Evolutionary conservation across 163 green algal species (phyloP).

Genomic region (Scenedesmus sp.): DNA sequence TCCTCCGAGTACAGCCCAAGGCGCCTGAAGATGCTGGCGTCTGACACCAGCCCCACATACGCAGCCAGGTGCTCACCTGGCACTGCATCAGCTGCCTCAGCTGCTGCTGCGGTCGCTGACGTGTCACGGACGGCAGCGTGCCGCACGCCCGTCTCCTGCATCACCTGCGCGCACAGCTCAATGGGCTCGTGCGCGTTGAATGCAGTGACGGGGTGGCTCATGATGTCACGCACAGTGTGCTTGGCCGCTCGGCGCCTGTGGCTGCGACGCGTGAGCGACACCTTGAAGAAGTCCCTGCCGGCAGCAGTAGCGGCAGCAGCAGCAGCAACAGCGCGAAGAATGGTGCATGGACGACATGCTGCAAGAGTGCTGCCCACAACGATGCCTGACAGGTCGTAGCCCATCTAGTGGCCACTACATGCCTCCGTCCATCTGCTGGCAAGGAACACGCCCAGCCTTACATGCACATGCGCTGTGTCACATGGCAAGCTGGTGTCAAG

Average conservation of each 20-base stretch:
- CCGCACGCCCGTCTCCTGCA: slow-evolving; percentile 45
- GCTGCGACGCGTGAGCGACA: not conserved
- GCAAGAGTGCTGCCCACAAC: not conserved
- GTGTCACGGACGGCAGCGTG: slow-evolving; percentile 31
- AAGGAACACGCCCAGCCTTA: not conserved
- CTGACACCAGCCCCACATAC: slow-evolving; percentile 47
- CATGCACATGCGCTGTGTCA: not conserved
- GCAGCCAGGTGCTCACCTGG: not conserved
- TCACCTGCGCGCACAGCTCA: slow-evolving; percentile 36
- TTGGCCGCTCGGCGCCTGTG: not conserved
- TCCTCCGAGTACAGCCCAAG: slow-evolving; percentile 45
- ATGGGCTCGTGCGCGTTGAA: slow-evolving; percentile 21
- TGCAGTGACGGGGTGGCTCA: slow-evolving; percentile 41
- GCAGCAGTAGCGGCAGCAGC: no score
- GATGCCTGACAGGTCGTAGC: not conserved
- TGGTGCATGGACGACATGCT: not conserved
- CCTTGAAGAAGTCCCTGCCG: slow-evolving; percentile 50
- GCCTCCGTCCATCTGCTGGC: not conserved
- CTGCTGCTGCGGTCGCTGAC: not conserved
- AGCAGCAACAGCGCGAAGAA: not conserved
- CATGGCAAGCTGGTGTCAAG: not conserved
- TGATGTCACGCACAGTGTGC: slow-evolving; percentile 47
- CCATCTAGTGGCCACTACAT: no score
- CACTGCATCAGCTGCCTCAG: not conserved
- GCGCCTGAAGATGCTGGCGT: slow-evolving; percentile 45